Evolutionary conservation across 2,329 filamentous ascomycete genomes (phyloP).

Genomic region (Botrytis aclada): DNA sequence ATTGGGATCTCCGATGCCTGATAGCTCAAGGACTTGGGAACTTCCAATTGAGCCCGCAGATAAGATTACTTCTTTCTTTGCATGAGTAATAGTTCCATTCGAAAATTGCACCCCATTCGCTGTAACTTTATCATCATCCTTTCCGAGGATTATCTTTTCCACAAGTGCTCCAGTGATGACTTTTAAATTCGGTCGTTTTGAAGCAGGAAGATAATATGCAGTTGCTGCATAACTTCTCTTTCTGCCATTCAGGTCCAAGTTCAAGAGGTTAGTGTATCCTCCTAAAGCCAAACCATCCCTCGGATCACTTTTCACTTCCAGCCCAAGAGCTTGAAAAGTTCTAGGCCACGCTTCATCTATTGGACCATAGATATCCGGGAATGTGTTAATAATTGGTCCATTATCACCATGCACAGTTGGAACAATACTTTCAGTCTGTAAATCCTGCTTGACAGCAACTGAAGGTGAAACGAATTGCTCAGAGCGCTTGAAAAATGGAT

Average conservation of each 20-base stretch:
- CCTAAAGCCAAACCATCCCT: not conserved
- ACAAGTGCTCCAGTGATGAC: slow-evolving; percentile 83
- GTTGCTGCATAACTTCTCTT: slow-evolving; percentile 27
- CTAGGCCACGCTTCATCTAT: slow-evolving; percentile 6
- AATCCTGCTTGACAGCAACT: slow-evolving; percentile 2
- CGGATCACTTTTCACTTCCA: slow-evolving; percentile 3
- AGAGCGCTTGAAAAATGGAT: slow-evolving; percentile 41
- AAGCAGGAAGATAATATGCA: slow-evolving; percentile 26
- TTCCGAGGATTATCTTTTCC: slow-evolving; percentile 53
- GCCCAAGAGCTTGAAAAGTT: not conserved
- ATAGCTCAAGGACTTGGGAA: slow-evolving; percentile 38
- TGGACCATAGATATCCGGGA: not conserved
- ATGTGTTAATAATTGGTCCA: not conserved
- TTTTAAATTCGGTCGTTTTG: slow-evolving; percentile 59
- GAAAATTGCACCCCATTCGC: slow-evolving; percentile 4
- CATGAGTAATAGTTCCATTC: slow-evolving; percentile 26
- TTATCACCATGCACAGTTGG: slow-evolving; percentile 50
- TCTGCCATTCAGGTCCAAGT: slow-evolving; percentile 18
- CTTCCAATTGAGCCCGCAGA: slow-evolving; percentile 29
- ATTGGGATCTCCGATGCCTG: slow-evolving; percentile 32
- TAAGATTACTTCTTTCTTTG: slow-evolving; percentile 35
- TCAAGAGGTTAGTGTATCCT: slow-evolving; percentile 47
- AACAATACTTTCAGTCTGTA: not conserved
- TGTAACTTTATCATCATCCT: not conserved
- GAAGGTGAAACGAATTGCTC: slow-evolving; percentile 9